Evolutionary conservation across 306 rosid genomes (phyloP).

Genomic region (Begonia fuchsioides): DNA sequence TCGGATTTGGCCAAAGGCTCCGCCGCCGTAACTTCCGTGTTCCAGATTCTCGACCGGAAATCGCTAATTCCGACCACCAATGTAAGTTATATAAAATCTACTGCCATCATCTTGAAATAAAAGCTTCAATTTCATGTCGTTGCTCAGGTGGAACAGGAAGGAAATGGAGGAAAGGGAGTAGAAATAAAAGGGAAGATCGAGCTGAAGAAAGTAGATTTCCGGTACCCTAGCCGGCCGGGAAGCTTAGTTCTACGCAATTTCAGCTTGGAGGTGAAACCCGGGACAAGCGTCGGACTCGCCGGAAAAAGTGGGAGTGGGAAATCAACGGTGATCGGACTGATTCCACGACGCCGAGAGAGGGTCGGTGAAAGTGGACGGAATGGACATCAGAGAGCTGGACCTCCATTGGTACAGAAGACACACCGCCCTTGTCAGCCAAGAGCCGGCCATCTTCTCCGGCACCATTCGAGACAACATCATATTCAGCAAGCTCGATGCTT

Average conservation of each 20-base stretch:
- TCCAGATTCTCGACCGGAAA: conserved; percentile 70
- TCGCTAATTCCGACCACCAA: conserved; percentile 45
- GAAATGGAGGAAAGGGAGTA: conserved; percentile 26
- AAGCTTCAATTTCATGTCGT: not conserved
- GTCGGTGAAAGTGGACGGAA: conserved; percentile 53
- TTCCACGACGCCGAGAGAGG: conserved; percentile 68
- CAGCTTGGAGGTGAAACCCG: conserved; percentile 69
- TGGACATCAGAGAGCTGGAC: conserved; percentile 70
- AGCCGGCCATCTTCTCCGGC: conserved; percentile 72
- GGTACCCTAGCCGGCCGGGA: conserved; percentile 59
- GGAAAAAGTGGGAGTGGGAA: conserved; percentile 94
- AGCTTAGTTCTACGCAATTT: conserved; percentile 43
- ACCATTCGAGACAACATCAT: conserved; percentile 54
- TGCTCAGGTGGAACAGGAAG: conserved; percentile 25
- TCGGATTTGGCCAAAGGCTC: conserved; percentile 83
- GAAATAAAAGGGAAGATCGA: conserved; percentile 53
- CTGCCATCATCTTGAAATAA: not conserved
- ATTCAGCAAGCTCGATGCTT: conserved; percentile 66
- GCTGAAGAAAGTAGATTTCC: conserved; percentile 71
- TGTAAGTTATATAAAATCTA: conserved; percentile 22
- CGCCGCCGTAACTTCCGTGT: conserved; percentile 67
- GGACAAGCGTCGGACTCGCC: conserved; percentile 67
- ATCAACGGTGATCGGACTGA: conserved; percentile 74
- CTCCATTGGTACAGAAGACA: conserved; percentile 66
- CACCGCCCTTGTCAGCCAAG: conserved; percentile 85